Evolutionary conservation across 306 rosid species (phyloP).

Genomic region (Calophaca sinica): DNA sequence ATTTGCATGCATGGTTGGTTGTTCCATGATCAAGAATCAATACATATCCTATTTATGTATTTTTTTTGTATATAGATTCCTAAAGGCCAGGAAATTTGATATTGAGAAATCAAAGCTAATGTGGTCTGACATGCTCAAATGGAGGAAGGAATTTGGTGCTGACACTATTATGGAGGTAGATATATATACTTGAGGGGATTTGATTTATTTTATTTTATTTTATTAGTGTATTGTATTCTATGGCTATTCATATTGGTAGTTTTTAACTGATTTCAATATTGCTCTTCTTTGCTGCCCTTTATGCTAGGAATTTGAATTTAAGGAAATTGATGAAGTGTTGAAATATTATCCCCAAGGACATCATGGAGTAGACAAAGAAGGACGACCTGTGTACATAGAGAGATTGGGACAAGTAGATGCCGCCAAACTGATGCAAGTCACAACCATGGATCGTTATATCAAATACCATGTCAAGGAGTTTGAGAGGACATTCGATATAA

Average conservation of each 20-base stretch:
- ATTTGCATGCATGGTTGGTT: neutral
- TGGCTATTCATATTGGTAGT: neutral
- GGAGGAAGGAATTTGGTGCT: slow-evolving; percentile 88
- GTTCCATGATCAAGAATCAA: neutral
- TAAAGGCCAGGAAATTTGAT: slow-evolving; percentile 90
- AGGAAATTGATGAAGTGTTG: slow-evolving; percentile 72
- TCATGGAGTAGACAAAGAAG: slow-evolving; percentile 96
- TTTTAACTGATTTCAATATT: slow-evolving; percentile 5
- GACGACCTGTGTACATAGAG: slow-evolving; percentile 89
- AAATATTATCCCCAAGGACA: slow-evolving; percentile 91
- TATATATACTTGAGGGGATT: slow-evolving; percentile 22
- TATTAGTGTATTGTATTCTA: neutral
- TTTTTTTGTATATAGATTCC: slow-evolving; percentile 60
- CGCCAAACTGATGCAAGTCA: slow-evolving; percentile 77
- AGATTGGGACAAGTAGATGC: slow-evolving; percentile 80
- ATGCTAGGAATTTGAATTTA: slow-evolving; percentile 81
- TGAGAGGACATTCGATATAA: slow-evolving; percentile 75
- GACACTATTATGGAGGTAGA: slow-evolving; percentile 75
- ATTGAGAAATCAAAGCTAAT: slow-evolving; percentile 82
- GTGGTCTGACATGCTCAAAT: slow-evolving; percentile 89
- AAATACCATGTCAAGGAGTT: slow-evolving; percentile 83
- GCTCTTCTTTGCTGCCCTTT: neutral
- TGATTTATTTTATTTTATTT: neutral
- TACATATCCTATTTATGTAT: too few relatives aligned
- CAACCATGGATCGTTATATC: slow-evolving; percentile 85